Percentiles rank a stretch among this genome's conserved stretches.
phyloP scores from a whole-genome alignment of 2,329 filamentous ascomycete genomes.

The Colletotrichum eleusines region DNA sequence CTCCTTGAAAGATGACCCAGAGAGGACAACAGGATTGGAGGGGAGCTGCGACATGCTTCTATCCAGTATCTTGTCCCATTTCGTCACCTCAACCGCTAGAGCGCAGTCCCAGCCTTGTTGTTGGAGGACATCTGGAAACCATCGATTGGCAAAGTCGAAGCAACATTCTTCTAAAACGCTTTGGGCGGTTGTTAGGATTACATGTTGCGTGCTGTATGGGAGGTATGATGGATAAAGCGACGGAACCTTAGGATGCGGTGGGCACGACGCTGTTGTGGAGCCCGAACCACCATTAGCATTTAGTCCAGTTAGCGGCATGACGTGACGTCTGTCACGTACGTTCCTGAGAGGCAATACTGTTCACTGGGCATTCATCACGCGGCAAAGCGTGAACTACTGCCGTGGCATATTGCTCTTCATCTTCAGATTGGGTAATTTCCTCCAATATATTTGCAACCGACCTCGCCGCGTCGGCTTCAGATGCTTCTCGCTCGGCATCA shows the following conservation, averaged over 20 bases:
- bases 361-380: background rate
- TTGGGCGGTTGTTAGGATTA: slow-evolving; percentile 52
- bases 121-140: slow-evolving; percentile 48
- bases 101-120: slow-evolving; percentile 50
- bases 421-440: slow-evolving; percentile 40
- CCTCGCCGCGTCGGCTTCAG: slow-evolving; percentile 47
- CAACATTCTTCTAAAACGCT: slow-evolving; percentile 54
- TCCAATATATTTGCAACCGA: slow-evolving; percentile 48
- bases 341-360: background rate
- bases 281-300: background rate
- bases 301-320: too few species aligned
- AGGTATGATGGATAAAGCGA: slow-evolving; percentile 50
- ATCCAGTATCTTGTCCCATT: slow-evolving; percentile 48
- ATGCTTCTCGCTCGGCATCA: slow-evolving; percentile 47
- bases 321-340: background rate
- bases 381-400: fast-evolving
- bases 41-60: slow-evolving; percentile 45
- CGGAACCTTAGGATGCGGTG: slow-evolving; percentile 33
- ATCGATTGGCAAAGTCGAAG: slow-evolving; percentile 53
- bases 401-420: background rate
- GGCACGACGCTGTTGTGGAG: too few species aligned
- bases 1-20: slow-evolving; percentile 14
- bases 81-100: slow-evolving; percentile 52
- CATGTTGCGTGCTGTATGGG: slow-evolving; percentile 52
- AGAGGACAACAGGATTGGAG: slow-evolving; percentile 39